A percentile compares a stretch with the other conserved stretches of the same genome.
Conservation (phyloP, 1,284 basidiomycete species). For the Pseudozyma thailandica region DNA sequence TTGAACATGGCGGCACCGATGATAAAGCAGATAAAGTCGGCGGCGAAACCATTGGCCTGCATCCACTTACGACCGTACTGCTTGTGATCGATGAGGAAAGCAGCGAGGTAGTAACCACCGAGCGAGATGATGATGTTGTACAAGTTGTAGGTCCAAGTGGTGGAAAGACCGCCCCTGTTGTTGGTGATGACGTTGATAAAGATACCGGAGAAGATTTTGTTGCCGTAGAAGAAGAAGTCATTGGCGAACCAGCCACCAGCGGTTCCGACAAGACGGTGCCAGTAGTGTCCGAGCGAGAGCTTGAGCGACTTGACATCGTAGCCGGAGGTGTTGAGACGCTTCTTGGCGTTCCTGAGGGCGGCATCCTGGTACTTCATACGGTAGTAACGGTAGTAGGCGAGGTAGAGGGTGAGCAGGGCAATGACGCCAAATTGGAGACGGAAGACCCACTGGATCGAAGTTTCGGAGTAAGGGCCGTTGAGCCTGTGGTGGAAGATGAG, state of each 20-base stretch:
- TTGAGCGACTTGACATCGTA: constrained; percentile 72
- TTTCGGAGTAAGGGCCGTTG: constrained; percentile 68
- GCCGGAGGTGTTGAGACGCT: constrained; percentile 70
- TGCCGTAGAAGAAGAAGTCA: constrained; percentile 72
- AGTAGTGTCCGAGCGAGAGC: constrained; percentile 71
- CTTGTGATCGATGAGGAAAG: constrained; percentile 73
- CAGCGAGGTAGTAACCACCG: constrained; percentile 72
- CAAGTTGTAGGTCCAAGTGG: constrained; percentile 72
- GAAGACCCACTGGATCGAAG: constrained; percentile 72
- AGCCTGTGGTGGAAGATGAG: constrained; percentile 71
- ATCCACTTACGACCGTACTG: constrained; percentile 70
- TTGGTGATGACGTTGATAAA: constrained; percentile 70
- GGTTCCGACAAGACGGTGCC: constrained; percentile 71
- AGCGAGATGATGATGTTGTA: constrained; percentile 71
- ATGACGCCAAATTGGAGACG: constrained; percentile 73
- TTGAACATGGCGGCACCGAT: constrained; percentile 69
- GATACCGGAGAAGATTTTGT: constrained; percentile 67
- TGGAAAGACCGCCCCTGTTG: constrained; percentile 68
- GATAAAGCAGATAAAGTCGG: constrained; percentile 70
- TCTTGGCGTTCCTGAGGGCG: constrained; percentile 70
- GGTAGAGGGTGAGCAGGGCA: constrained; percentile 71
- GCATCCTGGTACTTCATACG: constrained; percentile 67
- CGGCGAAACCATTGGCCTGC: constrained; percentile 72
- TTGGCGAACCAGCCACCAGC: constrained; percentile 72
- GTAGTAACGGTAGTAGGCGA: constrained; percentile 73